Percentiles rank a stretch among this genome's conserved stretches.
Evolutionary conservation across 495 filamentous ascomycete genomes (phyloP).

Genomic region (Podospora pseudocomata): DNA sequence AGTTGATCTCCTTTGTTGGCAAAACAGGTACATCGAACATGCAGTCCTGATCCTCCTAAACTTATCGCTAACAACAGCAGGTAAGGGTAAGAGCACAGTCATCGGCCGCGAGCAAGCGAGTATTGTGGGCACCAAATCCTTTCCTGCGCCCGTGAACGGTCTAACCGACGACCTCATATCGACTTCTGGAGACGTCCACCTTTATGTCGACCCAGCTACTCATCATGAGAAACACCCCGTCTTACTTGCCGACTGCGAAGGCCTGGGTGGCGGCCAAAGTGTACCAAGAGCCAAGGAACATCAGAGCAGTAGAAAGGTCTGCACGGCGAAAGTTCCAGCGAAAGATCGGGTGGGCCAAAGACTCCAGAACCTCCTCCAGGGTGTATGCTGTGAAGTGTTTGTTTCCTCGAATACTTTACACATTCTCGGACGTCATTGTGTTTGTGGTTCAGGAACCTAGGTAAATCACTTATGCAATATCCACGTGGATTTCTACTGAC

Average conservation of each 20-base stretch:
- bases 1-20: constrained; percentile 49
- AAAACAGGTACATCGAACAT: constrained; percentile 27
- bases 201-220: constrained; percentile 57
- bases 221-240: constrained; percentile 42
- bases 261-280: constrained; percentile 49
- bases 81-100: constrained; percentile 57
- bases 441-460: constrained; percentile 48
- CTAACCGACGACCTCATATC: constrained; percentile 44
- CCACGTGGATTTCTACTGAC: not conserved
- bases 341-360: constrained; percentile 40
- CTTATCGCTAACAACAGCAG: constrained; percentile 18
- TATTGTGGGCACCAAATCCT: constrained; percentile 11
- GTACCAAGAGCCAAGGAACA: constrained; percentile 32
- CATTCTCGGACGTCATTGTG: constrained; percentile 52
- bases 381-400: constrained; percentile 44
- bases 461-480: constrained; percentile 23
- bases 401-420: constrained; percentile 55
- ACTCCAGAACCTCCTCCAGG: constrained; percentile 37
- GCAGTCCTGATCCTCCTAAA: too few relatives aligned
- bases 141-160: constrained; percentile 36
- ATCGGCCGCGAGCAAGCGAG: constrained; percentile 36
- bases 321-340: not conserved
- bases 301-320: constrained; percentile 12
- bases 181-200: constrained; percentile 61
- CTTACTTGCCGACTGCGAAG: constrained; percentile 58